Conservation (phyloP, 306 rosid species). For the Lablab purpureus region DNA sequence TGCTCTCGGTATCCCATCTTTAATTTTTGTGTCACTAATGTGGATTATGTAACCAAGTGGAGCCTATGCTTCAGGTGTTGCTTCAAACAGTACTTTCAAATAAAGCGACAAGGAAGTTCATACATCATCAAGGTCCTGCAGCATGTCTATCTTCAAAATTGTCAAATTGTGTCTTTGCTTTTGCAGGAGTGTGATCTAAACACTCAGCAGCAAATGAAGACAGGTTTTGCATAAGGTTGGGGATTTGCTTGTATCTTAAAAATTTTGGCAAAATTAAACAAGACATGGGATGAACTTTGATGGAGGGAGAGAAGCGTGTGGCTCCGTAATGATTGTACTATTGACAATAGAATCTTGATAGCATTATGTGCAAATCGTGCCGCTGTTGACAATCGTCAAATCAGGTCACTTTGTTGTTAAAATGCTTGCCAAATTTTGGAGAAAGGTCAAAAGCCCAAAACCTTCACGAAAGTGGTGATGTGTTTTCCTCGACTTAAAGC, state of each 20-base stretch:
- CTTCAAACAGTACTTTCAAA: conserved; percentile 36
- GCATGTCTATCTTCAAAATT: conserved; percentile 31
- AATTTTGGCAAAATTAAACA: conserved; percentile 31
- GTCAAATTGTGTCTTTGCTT: conserved; percentile 37
- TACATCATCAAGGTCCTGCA: conserved; percentile 41
- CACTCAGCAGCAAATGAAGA: conserved; percentile 23
- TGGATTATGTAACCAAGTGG: conserved; percentile 50
- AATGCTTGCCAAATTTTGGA: conserved; percentile 36
- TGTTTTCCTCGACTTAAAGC: background rate
- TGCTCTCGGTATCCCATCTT: conserved; percentile 30
- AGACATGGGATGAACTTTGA: conserved; percentile 46
- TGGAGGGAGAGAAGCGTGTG: conserved; percentile 49
- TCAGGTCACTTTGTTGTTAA: conserved; percentile 42
- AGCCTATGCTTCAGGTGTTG: conserved; percentile 50
- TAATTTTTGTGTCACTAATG: conserved; percentile 48
- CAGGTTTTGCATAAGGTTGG: conserved; percentile 36
- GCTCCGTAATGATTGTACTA: conserved; percentile 33
- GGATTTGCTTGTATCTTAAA: conserved; percentile 29
- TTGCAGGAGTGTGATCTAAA: conserved; percentile 25
- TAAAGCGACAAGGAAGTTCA: conserved; percentile 42
- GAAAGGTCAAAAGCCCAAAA: conserved; percentile 45
- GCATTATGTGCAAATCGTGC: conserved; percentile 44
- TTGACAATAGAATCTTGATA: conserved; percentile 48
- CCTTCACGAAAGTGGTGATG: conserved; percentile 19
- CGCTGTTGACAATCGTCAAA: conserved; percentile 46